Base-by-base conservation (phyloP, 208 protist genomes). In the Tritrichomonas foetus region DNA sequence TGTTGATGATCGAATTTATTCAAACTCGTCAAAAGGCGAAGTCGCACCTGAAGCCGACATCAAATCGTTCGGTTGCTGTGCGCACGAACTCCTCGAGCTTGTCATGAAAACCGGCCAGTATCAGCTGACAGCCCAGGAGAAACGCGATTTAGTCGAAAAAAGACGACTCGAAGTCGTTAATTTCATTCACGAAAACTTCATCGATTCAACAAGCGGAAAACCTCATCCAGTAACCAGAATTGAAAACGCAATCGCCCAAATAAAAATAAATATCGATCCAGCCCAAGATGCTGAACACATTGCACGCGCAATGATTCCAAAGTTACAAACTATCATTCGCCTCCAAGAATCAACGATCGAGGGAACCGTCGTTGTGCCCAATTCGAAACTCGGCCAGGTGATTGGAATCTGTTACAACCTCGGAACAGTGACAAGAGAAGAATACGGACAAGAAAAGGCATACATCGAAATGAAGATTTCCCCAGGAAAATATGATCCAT, bases 41-140 rank as follows among this genome's bases (percentile, higher is more conserved):
- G 25, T 93, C 20, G 89, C 55, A 33, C 27, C 27, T 33, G 33
- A 41, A 47, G 36, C 33, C 11, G 89, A 93, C 72, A 3, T 93
- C 22, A 36, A 44, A 8, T 47, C 33, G 41, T 27, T 89, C 57
- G 78, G 78, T 39, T 22, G 9, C 36, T 44, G 14, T 16, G 89
- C 41, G 5, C 33, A 72, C 11, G 89, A 64, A 50, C 36, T 93
- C 2, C 20, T 93, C 0, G 89, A 93, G 72, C 30, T 53, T 20
- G 55, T 93, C 36, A 16, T 93, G 33, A 69, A 93, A 36, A 64
- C 30, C 47, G 89, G 89, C 8, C n/a, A 93, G 49, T 93, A 72
- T 44, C n/a, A 25, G 33, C 44, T 93, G 50, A 93, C 55, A 53
- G 89, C 89, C 9, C 89, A 93, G 72, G 89, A 93, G 72, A 93